phyloP scores from a whole-genome alignment of 2,329 filamentous ascomycete genomes.

The Nemania serpens region DNA sequence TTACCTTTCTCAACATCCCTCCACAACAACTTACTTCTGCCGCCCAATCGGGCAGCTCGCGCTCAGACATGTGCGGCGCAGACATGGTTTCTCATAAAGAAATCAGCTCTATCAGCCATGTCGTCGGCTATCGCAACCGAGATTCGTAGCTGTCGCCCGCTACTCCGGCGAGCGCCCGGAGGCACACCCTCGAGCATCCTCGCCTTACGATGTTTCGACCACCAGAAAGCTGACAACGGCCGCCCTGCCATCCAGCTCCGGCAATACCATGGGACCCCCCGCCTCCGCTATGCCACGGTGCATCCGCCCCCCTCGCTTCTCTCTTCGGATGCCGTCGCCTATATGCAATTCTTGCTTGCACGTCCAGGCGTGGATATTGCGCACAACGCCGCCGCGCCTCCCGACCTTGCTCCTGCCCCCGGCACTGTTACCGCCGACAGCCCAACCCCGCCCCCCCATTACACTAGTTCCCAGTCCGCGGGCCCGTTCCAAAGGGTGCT shows the following conservation, averaged over 20 bases:
- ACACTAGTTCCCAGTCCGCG: not conserved
- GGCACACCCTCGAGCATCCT: constrained; percentile 37
- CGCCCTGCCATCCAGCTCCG: not conserved
- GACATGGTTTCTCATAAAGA: not conserved
- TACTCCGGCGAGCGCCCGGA: constrained; percentile 32
- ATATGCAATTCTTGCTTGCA: constrained; percentile 24
- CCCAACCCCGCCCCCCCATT: not conserved
- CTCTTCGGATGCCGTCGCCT: constrained; percentile 16
- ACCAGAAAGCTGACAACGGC: not conserved
- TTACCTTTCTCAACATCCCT: not conserved
- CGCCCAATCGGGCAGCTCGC: not conserved
- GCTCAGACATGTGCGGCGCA: not conserved
- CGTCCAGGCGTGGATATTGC: not conserved
- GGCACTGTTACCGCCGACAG: not conserved
- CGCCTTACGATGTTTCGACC: constrained; percentile 29
- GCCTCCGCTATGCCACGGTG: constrained; percentile 18
- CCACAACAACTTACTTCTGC: not conserved
- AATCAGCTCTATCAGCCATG: constrained; percentile 26
- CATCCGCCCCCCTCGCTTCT: constrained; percentile 7
- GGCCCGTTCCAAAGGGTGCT: constrained; percentile 28
- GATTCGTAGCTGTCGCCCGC: constrained; percentile 32
- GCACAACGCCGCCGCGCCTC: not conserved
- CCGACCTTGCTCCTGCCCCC: not conserved
- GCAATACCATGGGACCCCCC: not conserved
- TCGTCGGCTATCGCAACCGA: constrained; percentile 29